phyloP scores from a whole-genome alignment of 768 basidiomycete species.

The Lanmaoa rubissima region DNA sequence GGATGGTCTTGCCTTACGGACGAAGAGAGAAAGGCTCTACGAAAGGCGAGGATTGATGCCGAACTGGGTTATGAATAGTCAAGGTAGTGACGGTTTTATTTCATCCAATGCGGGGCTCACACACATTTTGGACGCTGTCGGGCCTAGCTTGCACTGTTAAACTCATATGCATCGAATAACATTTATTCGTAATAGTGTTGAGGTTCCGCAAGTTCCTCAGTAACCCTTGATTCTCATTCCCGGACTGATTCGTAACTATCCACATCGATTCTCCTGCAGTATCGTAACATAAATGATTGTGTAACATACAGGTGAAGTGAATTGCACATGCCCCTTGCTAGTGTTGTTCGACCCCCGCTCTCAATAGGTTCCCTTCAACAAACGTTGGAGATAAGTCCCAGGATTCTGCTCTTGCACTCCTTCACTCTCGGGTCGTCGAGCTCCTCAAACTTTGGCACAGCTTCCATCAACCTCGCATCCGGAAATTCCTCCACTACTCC shows the following conservation, averaged over 20 bases:
- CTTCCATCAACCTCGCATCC: slow-evolving; percentile 15
- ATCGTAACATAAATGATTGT: not conserved
- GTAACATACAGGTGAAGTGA: slow-evolving; percentile 1
- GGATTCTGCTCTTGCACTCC: slow-evolving; percentile 22
- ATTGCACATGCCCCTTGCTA: not conserved
- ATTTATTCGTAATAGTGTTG: not conserved
- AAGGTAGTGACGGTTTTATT: not conserved
- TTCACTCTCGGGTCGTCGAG: slow-evolving; percentile 11
- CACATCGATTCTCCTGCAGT: not conserved
- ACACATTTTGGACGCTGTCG: not conserved
- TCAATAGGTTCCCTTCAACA: not conserved
- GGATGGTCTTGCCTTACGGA: slow-evolving; percentile 50
- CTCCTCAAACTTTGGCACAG: slow-evolving; percentile 13
- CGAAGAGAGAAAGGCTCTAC: slow-evolving; percentile 49
- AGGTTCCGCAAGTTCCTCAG: not conserved
- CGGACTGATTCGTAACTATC: not conserved
- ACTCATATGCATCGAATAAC: slow-evolving; percentile 5
- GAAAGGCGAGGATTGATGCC: slow-evolving; percentile 58
- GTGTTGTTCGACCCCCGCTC: not conserved
- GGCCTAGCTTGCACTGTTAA: not conserved
- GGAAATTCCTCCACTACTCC: slow-evolving; percentile 14
- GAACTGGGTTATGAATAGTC: slow-evolving; percentile 58
- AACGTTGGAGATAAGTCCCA: slow-evolving; percentile 20
- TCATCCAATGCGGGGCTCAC: not conserved
- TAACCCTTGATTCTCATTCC: not conserved